These are phyloP conservation scores for Trichoderma semiorbis DNA, from an alignment of 2,329 filamentous ascomycete species.

Conservation along the genomic window DNA sequence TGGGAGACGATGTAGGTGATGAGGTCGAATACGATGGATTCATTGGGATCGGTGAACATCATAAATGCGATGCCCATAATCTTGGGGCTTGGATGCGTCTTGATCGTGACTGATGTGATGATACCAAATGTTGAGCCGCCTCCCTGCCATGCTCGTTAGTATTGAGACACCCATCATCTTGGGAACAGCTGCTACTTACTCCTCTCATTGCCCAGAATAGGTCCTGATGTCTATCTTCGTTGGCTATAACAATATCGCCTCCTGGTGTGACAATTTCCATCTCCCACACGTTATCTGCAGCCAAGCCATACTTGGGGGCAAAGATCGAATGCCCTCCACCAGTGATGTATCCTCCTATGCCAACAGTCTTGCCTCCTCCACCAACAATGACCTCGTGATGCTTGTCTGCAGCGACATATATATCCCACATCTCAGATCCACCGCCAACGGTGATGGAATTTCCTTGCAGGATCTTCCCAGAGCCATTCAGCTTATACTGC, in stretches of 20 bases:
- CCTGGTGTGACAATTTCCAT: slow-evolving; percentile 53
- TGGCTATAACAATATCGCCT: slow-evolving; percentile 49
- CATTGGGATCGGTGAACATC: slow-evolving; percentile 27
- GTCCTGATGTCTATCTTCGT: slow-evolving; percentile 51
- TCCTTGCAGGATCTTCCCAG: slow-evolving; percentile 40
- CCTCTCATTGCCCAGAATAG: slow-evolving; percentile 64
- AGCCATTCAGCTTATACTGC: slow-evolving; percentile 41
- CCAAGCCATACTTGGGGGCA: slow-evolving; percentile 54
- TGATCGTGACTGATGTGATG: slow-evolving; percentile 54
- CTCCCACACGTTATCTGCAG: slow-evolving; percentile 58
- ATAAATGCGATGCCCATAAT: slow-evolving; percentile 27
- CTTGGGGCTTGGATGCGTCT: slow-evolving; percentile 44
- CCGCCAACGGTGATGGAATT: slow-evolving; percentile 51
- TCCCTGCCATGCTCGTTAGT: slow-evolving; percentile 36
- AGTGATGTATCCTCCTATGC: slow-evolving; percentile 57
- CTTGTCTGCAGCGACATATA: slow-evolving; percentile 44
- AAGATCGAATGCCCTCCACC: slow-evolving; percentile 60
- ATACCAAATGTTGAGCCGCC: slow-evolving; percentile 61
- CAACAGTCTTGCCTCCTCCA: slow-evolving; percentile 54
- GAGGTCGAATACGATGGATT: slow-evolving; percentile 43
- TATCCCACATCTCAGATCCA: slow-evolving; percentile 49
- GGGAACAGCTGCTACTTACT: slow-evolving; percentile 33
- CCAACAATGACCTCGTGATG: slow-evolving; percentile 50
- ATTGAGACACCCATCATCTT: neutral
- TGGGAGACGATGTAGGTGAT: slow-evolving; percentile 45